These are phyloP conservation scores for Pezicula carpinea DNA, from an alignment of 2,329 filamentous ascomycete species.

Conservation along the genomic window DNA sequence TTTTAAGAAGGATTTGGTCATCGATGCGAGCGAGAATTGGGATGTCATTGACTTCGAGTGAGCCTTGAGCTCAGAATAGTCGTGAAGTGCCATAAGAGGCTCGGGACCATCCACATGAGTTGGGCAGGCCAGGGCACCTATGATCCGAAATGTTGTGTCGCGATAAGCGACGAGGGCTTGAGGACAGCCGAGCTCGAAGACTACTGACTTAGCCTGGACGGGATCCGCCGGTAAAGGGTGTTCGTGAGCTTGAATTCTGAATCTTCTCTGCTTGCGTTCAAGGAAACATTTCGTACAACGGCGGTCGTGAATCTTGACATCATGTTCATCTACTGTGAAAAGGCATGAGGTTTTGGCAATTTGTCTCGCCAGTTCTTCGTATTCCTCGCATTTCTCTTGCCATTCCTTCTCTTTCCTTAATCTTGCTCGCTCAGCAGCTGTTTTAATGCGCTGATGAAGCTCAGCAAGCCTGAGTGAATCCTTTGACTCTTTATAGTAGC, in stretches of 20 bases:
- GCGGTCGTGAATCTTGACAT: conserved; percentile 23
- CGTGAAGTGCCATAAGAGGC: conserved; percentile 16
- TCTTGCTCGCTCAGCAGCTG: conserved; percentile 22
- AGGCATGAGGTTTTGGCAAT: conserved; percentile 31
- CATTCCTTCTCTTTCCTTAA: conserved; percentile 36
- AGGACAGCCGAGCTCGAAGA: conserved; percentile 49
- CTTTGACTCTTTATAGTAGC: conserved; percentile 17
- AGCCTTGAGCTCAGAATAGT: conserved; percentile 15
- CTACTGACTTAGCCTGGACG: conserved; percentile 34
- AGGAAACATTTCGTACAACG: conserved; percentile 42
- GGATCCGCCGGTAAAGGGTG: conserved; percentile 39
- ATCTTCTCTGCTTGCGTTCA: conserved; percentile 28
- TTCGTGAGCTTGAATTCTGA: conserved; percentile 45
- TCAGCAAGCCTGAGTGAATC: conserved; percentile 24
- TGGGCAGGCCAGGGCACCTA: conserved; percentile 32
- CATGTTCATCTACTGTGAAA: conserved; percentile 27
- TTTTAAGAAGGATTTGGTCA: conserved; percentile 25
- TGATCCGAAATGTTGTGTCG: conserved; percentile 45
- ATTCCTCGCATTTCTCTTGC: conserved; percentile 26
- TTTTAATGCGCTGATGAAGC: conserved; percentile 32
- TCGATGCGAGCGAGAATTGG: conserved; percentile 25
- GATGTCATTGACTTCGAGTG: conserved; percentile 8
- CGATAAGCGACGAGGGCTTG: conserved; percentile 42
- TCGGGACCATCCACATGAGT: not conserved
- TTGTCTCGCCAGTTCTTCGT: conserved; percentile 32